Evolutionary conservation across 805 yeast species (phyloP).

Genomic region (Ascoidea tarda): DNA sequence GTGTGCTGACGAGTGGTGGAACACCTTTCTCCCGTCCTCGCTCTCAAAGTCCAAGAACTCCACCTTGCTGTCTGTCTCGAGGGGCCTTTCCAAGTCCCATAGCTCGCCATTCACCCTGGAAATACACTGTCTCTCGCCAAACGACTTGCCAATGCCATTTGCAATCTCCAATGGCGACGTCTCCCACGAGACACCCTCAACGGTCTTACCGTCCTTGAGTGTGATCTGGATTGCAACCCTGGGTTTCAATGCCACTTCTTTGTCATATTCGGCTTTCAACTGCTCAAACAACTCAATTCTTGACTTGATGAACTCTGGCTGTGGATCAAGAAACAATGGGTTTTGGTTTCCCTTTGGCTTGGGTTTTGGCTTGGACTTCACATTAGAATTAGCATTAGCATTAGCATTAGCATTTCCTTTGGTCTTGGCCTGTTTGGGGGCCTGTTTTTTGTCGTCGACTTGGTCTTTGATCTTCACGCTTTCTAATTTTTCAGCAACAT

Average conservation of each 20-base stretch:
- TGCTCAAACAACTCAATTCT: constrained; percentile 71
- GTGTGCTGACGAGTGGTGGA: constrained; percentile 99
- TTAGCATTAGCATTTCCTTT: no score
- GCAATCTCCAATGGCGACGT: constrained; percentile 86
- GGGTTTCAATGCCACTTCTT: constrained; percentile 44
- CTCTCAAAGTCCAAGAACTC: constrained; percentile 85
- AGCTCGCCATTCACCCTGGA: constrained; percentile 80
- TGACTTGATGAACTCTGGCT: constrained; percentile 72
- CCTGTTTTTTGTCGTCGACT: no score
- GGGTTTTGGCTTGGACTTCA: neutral
- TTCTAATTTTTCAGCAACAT: no score
- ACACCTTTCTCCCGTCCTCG: constrained; percentile 90
- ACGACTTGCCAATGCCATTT: constrained; percentile 68
- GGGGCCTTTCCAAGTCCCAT: constrained; percentile 94
- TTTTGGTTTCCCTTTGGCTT: neutral
- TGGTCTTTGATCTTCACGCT: no score
- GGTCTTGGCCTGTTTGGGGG: no score
- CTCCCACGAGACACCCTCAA: constrained; percentile 76
- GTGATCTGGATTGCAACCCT: constrained; percentile 52
- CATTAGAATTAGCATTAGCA: neutral
- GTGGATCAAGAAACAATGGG: constrained; percentile 40
- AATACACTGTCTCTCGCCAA: constrained; percentile 80
- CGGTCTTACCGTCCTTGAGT: constrained; percentile 71
- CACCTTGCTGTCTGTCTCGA: constrained; percentile 54
- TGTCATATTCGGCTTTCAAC: constrained; percentile 67